phyloP scores from a whole-genome alignment of 2,329 filamentous ascomycete species.

The Blumeria hordei region DNA sequence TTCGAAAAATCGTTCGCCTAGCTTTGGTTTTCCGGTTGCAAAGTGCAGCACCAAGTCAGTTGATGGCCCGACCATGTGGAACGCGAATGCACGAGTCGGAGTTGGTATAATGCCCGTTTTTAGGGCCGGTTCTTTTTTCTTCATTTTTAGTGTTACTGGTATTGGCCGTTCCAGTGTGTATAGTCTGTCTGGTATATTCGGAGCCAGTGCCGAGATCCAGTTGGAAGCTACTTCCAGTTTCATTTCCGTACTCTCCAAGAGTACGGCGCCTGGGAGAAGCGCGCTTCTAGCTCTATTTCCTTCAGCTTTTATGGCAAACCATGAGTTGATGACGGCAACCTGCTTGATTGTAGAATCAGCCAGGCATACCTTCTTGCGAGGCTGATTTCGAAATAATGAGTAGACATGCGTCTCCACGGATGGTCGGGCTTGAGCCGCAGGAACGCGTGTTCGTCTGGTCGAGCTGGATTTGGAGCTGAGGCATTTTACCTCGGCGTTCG shows the following conservation, averaged over 20 bases:
- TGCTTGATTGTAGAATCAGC: not conserved
- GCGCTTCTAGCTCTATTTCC: not conserved
- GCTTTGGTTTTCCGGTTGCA: not conserved
- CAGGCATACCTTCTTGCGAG: not conserved
- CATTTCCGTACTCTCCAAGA: not conserved
- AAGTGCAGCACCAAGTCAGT: not conserved
- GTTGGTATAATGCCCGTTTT: too few species aligned
- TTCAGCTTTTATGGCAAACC: not conserved
- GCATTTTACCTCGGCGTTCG: too few species aligned
- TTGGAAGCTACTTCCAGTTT: not conserved
- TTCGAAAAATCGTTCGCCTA: not conserved
- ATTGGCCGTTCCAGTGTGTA: not conserved
- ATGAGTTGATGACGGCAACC: not conserved
- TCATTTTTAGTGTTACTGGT: not conserved
- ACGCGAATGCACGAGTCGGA: not conserved
- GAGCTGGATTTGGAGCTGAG: too few species aligned
- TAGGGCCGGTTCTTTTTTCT: too few species aligned
- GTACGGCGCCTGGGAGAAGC: not conserved
- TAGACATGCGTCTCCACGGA: not conserved
- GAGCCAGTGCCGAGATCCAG: not conserved
- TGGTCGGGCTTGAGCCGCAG: not conserved
- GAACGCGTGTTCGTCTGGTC: not conserved
- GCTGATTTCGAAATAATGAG: not conserved
- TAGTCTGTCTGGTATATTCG: not conserved
- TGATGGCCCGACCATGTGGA: not conserved